phyloP scores from a whole-genome alignment of 805 yeast species.

The Saccharomycopsis fermentans region DNA sequence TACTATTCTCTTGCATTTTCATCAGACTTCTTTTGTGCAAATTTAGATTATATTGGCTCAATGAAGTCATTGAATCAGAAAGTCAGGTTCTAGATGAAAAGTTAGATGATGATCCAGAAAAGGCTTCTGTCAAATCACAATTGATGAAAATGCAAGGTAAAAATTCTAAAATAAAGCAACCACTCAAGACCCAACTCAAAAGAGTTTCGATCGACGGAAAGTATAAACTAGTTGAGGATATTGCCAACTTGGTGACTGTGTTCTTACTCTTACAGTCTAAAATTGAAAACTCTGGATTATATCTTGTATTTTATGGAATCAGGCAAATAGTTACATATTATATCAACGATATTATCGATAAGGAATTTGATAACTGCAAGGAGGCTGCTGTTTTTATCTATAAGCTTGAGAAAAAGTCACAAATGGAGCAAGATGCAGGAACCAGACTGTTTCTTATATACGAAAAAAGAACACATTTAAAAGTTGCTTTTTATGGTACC shows the following conservation, averaged over 20 bases:
- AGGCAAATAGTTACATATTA: slow-evolving; percentile 13
- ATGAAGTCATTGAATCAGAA: slow-evolving; percentile 4
- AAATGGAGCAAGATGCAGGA: neutral
- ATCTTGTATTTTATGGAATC: slow-evolving; percentile 29
- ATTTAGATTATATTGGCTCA: slow-evolving; percentile 8
- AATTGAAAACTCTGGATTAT: slow-evolving; percentile 45
- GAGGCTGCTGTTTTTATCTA: neutral
- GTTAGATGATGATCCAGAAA: neutral
- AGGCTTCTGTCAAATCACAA: slow-evolving; percentile 1
- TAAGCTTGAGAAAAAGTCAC: slow-evolving; percentile 2
- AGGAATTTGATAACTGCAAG: slow-evolving; percentile 4
- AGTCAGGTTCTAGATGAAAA: slow-evolving; percentile 1
- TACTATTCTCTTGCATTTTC: slow-evolving; percentile 26
- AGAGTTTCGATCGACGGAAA: slow-evolving; percentile 22
- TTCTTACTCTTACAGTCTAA: slow-evolving; percentile 47
- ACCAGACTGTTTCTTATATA: neutral
- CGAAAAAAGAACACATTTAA: slow-evolving; percentile 11
- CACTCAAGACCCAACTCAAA: slow-evolving; percentile 2
- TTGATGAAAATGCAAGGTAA: neutral
- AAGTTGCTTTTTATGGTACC: slow-evolving; percentile 17
- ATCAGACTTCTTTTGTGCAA: slow-evolving; percentile 24
- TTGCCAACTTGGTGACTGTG: slow-evolving; percentile 29
- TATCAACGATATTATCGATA: slow-evolving; percentile 6
- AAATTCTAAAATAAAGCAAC: neutral
- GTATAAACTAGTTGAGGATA: slow-evolving; percentile 24